Conservation (phyloP, 1,139 yeast genomes). For the Yamadazyma kanchanaburiensis region DNA sequence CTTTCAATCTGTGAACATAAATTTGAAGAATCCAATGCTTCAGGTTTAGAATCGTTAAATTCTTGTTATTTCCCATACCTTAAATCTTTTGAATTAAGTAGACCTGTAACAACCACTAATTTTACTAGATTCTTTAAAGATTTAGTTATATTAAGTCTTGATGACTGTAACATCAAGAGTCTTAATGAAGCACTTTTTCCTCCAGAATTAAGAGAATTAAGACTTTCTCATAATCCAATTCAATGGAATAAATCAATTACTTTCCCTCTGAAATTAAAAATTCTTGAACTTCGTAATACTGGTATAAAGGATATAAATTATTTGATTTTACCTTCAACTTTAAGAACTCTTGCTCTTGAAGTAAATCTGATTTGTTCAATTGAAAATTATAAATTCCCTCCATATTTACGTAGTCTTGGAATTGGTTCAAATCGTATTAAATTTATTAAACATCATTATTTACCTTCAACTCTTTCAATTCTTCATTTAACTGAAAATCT, state of each 20-base stretch:
- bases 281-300: conserved; percentile 18
- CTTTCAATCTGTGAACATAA: conserved; percentile 1
- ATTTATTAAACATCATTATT: conserved; percentile 9
- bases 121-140: neutral
- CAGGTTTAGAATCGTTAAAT: neutral
- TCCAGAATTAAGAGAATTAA: conserved; percentile 11
- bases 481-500: conserved; percentile 23
- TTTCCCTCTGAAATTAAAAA: conserved; percentile 14
- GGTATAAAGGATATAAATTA: conserved; percentile 14
- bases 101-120: conserved; percentile 1
- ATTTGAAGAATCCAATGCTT: conserved; percentile 1
- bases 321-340: conserved; percentile 17
- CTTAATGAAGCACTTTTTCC: conserved; percentile 2
- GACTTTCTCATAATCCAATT: conserved; percentile 23
- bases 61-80: conserved; percentile 1
- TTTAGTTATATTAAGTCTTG: conserved; percentile 2
- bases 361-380: conserved; percentile 19
- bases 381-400: conserved; percentile 19
- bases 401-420: conserved; percentile 16
- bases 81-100: conserved; percentile 2
- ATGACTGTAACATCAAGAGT: conserved; percentile 3
- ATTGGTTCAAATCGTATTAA: conserved; percentile 19
- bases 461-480: conserved; percentile 16
- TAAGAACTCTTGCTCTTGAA: conserved; percentile 18
- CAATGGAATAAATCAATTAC: conserved; percentile 15